Percentiles rank a stretch among this genome's conserved stretches.
These are phyloP conservation scores for Coix lacrymajobi DNA, from an alignment of 176 grass and related monocot genomes.

Conservation along the genomic window DNA sequence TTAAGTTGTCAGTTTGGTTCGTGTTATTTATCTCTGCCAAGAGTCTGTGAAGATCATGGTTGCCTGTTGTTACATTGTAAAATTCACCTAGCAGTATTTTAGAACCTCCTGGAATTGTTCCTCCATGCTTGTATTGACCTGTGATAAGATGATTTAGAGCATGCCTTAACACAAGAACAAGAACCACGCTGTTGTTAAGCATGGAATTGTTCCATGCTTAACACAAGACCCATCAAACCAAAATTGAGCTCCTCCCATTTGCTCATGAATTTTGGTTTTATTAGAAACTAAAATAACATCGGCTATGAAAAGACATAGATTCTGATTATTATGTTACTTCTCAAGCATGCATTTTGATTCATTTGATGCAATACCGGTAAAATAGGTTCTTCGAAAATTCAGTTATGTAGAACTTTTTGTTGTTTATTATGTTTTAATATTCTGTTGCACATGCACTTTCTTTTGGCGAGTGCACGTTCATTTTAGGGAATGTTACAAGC, in stretches of 20 bases:
- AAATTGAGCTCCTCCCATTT: background rate
- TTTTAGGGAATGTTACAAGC: background rate
- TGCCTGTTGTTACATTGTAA: slow-evolving; percentile 2
- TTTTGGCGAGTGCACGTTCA: background rate
- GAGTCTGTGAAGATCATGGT: background rate
- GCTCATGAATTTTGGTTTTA: background rate
- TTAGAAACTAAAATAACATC: background rate
- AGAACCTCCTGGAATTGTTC: background rate
- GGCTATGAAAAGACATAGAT: background rate
- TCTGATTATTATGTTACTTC: background rate
- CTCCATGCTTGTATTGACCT: slow-evolving; percentile 16
- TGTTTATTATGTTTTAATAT: background rate
- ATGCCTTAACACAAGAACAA: background rate
- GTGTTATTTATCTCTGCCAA: slow-evolving; percentile 22
- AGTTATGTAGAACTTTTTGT: background rate
- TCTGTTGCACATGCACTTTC: background rate
- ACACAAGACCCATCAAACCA: background rate
- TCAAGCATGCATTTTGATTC: background rate
- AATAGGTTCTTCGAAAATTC: background rate
- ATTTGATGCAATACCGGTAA: background rate
- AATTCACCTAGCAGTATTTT: background rate
- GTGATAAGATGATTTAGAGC: slow-evolving; percentile 3
- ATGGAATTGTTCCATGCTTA: background rate
- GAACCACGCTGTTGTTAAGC: background rate
- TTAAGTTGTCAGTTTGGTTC: slow-evolving; percentile 9